phyloP scores from a whole-genome alignment of 257 asterid genomes.

The Petrea volubilis region DNA sequence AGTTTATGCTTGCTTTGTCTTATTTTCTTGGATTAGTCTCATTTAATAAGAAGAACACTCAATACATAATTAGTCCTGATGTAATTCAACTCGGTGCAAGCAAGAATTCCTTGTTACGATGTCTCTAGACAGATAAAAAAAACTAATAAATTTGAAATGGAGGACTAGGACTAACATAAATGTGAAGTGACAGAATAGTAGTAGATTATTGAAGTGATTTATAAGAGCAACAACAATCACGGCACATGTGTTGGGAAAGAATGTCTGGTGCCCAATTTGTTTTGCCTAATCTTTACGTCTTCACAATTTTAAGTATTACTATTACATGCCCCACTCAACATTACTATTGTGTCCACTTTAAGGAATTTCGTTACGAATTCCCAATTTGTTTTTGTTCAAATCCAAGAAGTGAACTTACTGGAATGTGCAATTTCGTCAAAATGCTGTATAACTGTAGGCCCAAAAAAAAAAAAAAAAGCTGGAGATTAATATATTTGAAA shows the following conservation, averaged over 20 bases:
- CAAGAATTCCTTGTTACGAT: too few relatives aligned
- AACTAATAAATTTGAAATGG: background rate
- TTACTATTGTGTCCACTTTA: background rate
- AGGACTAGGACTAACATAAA: background rate
- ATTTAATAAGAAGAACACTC: too few relatives aligned
- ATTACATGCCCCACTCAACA: slow-evolving; percentile 22
- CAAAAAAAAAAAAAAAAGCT: too few relatives aligned
- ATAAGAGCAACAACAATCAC: slow-evolving; percentile 27
- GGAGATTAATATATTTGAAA: too few relatives aligned
- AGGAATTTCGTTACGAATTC: too few relatives aligned
- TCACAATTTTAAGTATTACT: slow-evolving; percentile 30
- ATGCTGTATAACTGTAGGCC: background rate
- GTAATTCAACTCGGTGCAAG: too few relatives aligned
- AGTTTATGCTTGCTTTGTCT: too few relatives aligned
- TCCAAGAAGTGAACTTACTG: too few relatives aligned
- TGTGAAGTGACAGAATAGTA: background rate
- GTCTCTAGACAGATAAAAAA: background rate
- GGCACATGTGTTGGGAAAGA: slow-evolving; percentile 24
- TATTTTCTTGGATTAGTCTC: too few relatives aligned
- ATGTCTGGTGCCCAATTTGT: background rate
- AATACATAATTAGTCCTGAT: too few relatives aligned
- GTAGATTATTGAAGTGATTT: background rate
- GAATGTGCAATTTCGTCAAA: background rate
- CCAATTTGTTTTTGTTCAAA: background rate
- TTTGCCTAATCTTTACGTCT: slow-evolving; percentile 42